Conservation (phyloP, 1,284 basidiomycete species). For the Hymenochaete sp. region DNA sequence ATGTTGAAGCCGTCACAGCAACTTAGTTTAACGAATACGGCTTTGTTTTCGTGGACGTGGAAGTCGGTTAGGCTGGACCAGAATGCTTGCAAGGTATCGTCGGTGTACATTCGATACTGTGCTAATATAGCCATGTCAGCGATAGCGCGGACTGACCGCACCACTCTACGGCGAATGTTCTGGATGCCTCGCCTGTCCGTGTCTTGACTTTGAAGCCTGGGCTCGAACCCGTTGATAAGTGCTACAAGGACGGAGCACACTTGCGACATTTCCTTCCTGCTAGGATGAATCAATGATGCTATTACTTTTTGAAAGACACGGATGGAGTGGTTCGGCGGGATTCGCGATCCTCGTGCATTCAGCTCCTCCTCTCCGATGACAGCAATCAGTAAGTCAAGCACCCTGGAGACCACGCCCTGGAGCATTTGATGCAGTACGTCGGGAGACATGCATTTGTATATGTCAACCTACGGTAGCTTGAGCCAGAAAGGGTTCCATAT, state of each 20-base stretch:
- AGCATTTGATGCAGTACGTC: slow-evolving; percentile 29
- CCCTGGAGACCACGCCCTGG: slow-evolving; percentile 26
- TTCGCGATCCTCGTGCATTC: slow-evolving; percentile 19
- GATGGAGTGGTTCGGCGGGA: slow-evolving; percentile 21
- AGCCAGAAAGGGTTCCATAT: slow-evolving; percentile 20
- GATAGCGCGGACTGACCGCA: slow-evolving; percentile 18
- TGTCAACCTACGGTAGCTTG: slow-evolving; percentile 21
- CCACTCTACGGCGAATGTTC: slow-evolving; percentile 1
- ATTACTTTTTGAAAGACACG: slow-evolving; percentile 25
- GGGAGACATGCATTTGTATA: slow-evolving; percentile 23
- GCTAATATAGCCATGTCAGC: slow-evolving; percentile 26
- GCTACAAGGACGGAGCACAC: too few species aligned
- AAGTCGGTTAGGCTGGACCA: slow-evolving; percentile 20
- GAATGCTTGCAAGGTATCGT: slow-evolving; percentile 20
- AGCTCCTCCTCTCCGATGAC: slow-evolving; percentile 20
- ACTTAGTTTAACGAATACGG: slow-evolving; percentile 22
- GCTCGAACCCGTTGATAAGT: too few species aligned
- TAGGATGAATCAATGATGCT: slow-evolving; percentile 19
- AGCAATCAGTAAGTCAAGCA: slow-evolving; percentile 21
- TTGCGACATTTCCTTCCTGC: slow-evolving; percentile 23
- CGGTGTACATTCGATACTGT: slow-evolving; percentile 22
- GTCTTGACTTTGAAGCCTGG: slow-evolving; percentile 21
- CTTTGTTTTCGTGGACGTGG: slow-evolving; percentile 23
- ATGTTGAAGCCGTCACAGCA: slow-evolving; percentile 30
- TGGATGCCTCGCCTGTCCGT: slow-evolving; percentile 20